Percentiles rank a stretch among this genome's conserved stretches.
Evolutionary conservation across 179 eudicot species (phyloP).

Genomic region (Silene noctiflora): DNA sequence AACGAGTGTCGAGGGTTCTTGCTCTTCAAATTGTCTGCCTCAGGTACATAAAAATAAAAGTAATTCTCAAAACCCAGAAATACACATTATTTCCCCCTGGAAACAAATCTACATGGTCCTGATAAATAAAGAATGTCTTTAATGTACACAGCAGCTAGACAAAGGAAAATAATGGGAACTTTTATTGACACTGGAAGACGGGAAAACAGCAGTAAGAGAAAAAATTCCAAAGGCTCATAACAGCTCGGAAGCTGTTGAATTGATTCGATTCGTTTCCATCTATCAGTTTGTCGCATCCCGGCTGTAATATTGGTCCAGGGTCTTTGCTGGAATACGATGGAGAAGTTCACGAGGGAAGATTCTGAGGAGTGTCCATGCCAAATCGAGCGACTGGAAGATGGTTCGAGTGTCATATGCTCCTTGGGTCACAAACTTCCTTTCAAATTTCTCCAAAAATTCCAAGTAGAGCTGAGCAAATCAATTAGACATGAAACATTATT

Average conservation of each 20-base stretch:
- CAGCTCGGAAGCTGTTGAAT: background rate
- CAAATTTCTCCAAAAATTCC: slow-evolving; percentile 54
- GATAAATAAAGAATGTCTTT: slow-evolving; percentile 22
- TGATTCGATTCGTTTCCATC: background rate
- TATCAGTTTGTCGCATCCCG: slow-evolving; percentile 43
- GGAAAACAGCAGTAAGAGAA: slow-evolving; percentile 23
- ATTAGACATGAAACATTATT: background rate
- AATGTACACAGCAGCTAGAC: slow-evolving; percentile 31
- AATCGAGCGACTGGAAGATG: slow-evolving; percentile 51
- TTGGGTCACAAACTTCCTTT: slow-evolving; percentile 50
- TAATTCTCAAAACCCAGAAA: slow-evolving; percentile 18
- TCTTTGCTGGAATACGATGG: slow-evolving; percentile 59
- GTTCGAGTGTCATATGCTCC: slow-evolving; percentile 53
- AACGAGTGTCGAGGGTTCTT: slow-evolving; percentile 21
- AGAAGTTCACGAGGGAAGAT: slow-evolving; percentile 59
- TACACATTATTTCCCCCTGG: slow-evolving; percentile 13
- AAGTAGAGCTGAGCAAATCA: slow-evolving; percentile 35
- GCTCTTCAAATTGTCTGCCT: slow-evolving; percentile 17
- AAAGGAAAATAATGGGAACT: slow-evolving; percentile 21
- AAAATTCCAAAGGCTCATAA: slow-evolving; percentile 13
- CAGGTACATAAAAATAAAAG: slow-evolving; percentile 18
- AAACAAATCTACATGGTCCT: slow-evolving; percentile 29
- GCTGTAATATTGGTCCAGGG: slow-evolving; percentile 51
- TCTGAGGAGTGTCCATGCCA: slow-evolving; percentile 56
- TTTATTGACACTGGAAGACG: slow-evolving; percentile 29